Evolutionary conservation across 2,329 filamentous ascomycete genomes (phyloP), one percentile per base, ranked within the genome.

Genomic region (Aureobasidium sp.): DNA sequence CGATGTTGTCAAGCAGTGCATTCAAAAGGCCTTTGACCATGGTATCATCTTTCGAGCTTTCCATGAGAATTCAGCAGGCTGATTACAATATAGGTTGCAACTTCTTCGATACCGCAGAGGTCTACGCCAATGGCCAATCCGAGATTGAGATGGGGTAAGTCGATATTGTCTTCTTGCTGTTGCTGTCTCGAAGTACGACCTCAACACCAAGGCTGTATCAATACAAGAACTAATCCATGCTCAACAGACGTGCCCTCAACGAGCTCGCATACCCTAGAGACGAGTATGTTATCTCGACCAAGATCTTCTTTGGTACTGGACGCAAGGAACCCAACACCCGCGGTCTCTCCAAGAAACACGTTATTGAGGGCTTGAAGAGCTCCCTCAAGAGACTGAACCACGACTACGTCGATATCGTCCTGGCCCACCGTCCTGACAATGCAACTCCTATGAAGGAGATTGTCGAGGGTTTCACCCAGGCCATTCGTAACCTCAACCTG

Each of bases 331-430:
- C 82, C 63, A 81, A 81, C 71, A 81, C 79, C n/a, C 72, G 78
- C 44, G 78, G 78, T 57, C 70, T 80, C 42, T 77, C 74, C 62
- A 75, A 73, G 70, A 80, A 80, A 74, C 79, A 81, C 71, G 77
- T 81, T 55, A 74, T 80, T n/a, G 79, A 87, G 73, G 84, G 83
- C 36, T 73, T 85, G 59, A 82, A 85, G 75, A 77, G 76, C 70
- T 83, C 78, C 1, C 73, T 86, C n/a, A 74, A 78, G 66, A 78
- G 86, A 31, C 77, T 89, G 56, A 79, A 86, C 68, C 79, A 83
- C 60, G 80, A 82, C n/a, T 90, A 89, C 68, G 85, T 87, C 59
- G 84, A 87, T 70, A 76, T 87, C 45, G 79, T 87, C 41, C 83
- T 86, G 62, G 84, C 84, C 5, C 84, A 87, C 71, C 78, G 84